Base-by-base conservation (phyloP, 169 alveolate species). In the Cryptosporidium muris region DNA sequence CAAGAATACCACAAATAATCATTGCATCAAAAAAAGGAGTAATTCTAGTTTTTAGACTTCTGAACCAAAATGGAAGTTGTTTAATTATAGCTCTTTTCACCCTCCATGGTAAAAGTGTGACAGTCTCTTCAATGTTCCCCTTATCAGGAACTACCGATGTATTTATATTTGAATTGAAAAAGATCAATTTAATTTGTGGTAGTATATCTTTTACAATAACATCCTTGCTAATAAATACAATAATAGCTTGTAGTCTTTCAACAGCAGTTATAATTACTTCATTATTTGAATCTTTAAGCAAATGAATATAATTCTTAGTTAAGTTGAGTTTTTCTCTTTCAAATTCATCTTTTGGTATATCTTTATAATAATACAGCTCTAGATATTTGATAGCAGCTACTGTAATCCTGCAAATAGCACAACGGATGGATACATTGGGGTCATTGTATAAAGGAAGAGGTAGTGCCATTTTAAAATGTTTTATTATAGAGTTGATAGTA, bases 61-160 rank as follows among this genome's bases (percentile, higher is more conserved):
- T 74, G 9, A 62, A 34, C 85, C 85, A 74, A 3, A 56, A 63
- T 58, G 85, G 85, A n/a, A 74, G 40, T 52, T 74, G 85, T 43
- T 63, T 74, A 45, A 74, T 74, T 7, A 74, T 74, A 40, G 74
- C 40, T 54, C 85, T 74, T 11, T 54, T 48, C 25, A 74, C 45
- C 37, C 85, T 74, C 85, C 85, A 74, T 11, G 54, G 54, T 11
- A 58, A 68, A 11, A 74, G 45, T 47, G 74, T 14, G 2, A 40
- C 60, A 7, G 67, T 47, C 42, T 58, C 60, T 38, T 74, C 85
- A 1, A 14, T 51, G 36, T 49, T 47, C 2, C 60, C 45, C 56
- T 74, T 74, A 45, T 74, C 60, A 52, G 12, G 12, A 9, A 68
- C 25, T 34, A 58, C n/a, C 5, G 48, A 5, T 25, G 25, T 25